These are phyloP conservation scores for Kokia cookei DNA, from an alignment of 441 rosid species.

Conservation along the genomic window DNA sequence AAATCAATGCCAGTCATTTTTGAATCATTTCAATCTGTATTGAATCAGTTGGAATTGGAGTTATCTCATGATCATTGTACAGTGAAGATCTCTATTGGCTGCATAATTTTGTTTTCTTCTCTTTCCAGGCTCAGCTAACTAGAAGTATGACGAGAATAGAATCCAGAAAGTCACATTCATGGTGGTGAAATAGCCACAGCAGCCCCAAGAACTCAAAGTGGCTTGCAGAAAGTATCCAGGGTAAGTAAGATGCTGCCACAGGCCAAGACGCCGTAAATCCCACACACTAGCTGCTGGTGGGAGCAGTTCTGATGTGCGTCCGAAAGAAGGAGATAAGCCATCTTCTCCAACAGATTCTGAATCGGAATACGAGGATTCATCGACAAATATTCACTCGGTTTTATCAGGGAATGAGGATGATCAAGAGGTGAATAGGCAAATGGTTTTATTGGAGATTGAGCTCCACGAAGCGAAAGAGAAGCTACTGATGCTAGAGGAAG, in stretches of 20 bases:
- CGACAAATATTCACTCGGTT: slow-evolving; percentile 55
- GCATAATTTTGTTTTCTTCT: background rate
- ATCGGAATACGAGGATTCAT: slow-evolving; percentile 70
- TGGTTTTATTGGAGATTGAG: slow-evolving; percentile 66
- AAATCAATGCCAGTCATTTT: too few relatives aligned
- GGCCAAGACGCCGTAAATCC: slow-evolving; percentile 39
- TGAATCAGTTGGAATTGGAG: background rate
- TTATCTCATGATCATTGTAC: background rate
- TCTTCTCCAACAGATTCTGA: slow-evolving; percentile 73
- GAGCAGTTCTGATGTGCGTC: slow-evolving; percentile 38
- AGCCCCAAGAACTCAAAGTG: slow-evolving; percentile 81
- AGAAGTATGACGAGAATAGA: slow-evolving; percentile 50
- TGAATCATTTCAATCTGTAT: too few relatives aligned
- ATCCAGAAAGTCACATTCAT: slow-evolving; percentile 75
- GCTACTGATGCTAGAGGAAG: slow-evolving; percentile 49
- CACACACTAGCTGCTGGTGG: slow-evolving; percentile 84
- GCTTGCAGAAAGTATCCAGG: slow-evolving; percentile 87
- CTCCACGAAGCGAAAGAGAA: slow-evolving; percentile 68
- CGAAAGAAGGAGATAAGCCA: slow-evolving; percentile 72
- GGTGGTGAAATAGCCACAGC: slow-evolving; percentile 98
- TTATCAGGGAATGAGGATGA: slow-evolving; percentile 39
- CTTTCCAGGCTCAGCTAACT: slow-evolving; percentile 32
- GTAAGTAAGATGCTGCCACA: slow-evolving; percentile 35
- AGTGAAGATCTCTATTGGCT: background rate
- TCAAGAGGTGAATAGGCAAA: slow-evolving; percentile 36